These are phyloP conservation scores for Lachancea fermentati DNA, from an alignment of 805 yeast species.

Conservation along the genomic window DNA sequence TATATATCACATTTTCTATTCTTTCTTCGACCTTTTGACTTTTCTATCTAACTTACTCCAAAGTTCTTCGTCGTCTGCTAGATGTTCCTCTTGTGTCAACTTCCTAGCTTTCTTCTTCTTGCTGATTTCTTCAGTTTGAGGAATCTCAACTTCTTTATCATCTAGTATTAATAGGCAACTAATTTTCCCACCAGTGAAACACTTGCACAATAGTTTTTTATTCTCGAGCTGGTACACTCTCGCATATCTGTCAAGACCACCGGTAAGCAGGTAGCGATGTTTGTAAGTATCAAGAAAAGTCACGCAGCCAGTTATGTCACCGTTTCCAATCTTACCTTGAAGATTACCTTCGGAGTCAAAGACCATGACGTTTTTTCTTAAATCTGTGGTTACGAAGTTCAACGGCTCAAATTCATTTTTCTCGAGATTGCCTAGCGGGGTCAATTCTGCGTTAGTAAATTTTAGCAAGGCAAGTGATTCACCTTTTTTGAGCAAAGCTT, in stretches of 20 bases:
- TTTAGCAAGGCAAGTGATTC: constrained; percentile 25
- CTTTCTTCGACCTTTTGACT: constrained; percentile 13
- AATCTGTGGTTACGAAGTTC: constrained; percentile 64
- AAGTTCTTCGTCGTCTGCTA: constrained; percentile 32
- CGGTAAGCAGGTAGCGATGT: constrained; percentile 53
- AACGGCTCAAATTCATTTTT: constrained; percentile 21
- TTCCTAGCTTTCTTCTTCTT: constrained; percentile 36
- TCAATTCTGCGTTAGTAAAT: constrained; percentile 10
- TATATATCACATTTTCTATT: no score
- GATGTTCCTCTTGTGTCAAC: constrained; percentile 29
- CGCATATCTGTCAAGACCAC: constrained; percentile 83
- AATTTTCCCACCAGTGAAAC: constrained; percentile 70
- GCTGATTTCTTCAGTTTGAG: constrained; percentile 20
- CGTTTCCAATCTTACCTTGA: constrained; percentile 69
- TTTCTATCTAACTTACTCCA: constrained; percentile 26
- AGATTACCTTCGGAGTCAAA: constrained; percentile 49
- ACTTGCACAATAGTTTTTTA: constrained; percentile 58
- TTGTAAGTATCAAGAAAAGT: constrained; percentile 20
- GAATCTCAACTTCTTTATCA: constrained; percentile 35
- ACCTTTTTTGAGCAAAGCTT: constrained; percentile 24
- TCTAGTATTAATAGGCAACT: constrained; percentile 21
- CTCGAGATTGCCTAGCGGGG: constrained; percentile 21
- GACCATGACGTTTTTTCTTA: constrained; percentile 57
- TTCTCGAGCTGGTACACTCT: constrained; percentile 63
- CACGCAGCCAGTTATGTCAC: constrained; percentile 60